These are phyloP conservation scores for Tuber brumale DNA, from an alignment of 495 filamentous ascomycete species.

Conservation along the genomic window DNA sequence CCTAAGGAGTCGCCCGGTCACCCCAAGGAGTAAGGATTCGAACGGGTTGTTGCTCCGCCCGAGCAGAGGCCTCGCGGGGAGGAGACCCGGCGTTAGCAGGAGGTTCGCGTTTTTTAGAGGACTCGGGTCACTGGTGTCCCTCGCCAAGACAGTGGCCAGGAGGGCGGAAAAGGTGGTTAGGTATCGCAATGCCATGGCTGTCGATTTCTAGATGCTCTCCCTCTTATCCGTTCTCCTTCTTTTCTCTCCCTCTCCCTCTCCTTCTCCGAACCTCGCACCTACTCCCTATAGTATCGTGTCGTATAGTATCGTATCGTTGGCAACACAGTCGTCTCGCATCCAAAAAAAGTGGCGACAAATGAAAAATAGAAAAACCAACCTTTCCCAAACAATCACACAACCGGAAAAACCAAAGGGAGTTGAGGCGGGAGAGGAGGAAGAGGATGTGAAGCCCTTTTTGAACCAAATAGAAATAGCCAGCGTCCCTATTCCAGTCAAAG, in stretches of 20 bases:
- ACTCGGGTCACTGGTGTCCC: not conserved
- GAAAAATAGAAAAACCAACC: not conserved
- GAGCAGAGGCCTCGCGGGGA: not conserved
- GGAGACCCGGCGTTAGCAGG: not conserved
- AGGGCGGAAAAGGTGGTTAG: not conserved
- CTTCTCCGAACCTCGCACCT: not conserved
- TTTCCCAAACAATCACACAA: not conserved
- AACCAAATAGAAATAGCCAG: not conserved
- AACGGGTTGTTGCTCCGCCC: not conserved
- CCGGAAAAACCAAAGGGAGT: not conserved
- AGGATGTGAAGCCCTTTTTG: not conserved
- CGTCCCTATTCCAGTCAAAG: not conserved
- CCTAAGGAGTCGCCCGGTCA: not conserved
- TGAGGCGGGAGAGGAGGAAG: not conserved
- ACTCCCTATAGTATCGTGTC: not conserved
- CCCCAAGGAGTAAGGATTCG: not conserved
- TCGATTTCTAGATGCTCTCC: not conserved
- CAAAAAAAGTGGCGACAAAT: not conserved
- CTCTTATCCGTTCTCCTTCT: not conserved
- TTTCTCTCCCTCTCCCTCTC: not conserved
- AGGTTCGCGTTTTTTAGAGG: not conserved
- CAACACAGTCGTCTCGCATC: not conserved
- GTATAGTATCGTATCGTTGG: slow-evolving; percentile 2
- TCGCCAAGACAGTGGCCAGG: not conserved
- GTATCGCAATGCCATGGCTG: not conserved